Base-by-base conservation (phyloP, 192 early-diverging fungal species). In the Coemansia sp. region DNA sequence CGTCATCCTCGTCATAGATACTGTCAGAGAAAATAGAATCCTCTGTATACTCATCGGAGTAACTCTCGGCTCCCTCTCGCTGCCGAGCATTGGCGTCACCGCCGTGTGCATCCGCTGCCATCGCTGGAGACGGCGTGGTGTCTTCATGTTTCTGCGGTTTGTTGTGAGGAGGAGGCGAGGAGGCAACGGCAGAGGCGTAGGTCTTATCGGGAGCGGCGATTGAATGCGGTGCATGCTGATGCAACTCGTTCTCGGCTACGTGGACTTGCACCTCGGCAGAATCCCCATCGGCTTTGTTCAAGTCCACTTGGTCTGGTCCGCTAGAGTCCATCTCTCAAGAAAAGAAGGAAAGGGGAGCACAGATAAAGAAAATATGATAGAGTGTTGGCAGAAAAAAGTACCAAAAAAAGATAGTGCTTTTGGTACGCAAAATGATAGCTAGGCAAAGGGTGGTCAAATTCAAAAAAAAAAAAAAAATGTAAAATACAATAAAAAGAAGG, bases 1-100 rank as follows among this genome's bases (percentile, higher is more conserved):
- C 48, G 10, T 24, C 48, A 26, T 50, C 23, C 9, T 10, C 23
- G 34, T 64, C 69, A 18, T 76, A 65, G 60, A 70, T 76, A 53
- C 65, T 76, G 58, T 81, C 78, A 16, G 78, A 76, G 46, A 76
- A 73, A 23, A 81, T 31, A 10, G 78, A 76, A 16, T 71, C 77
- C 60, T 74, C 77, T 4, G 73, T 64, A 18, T 75, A 75, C n/a
- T 62, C 73, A 40, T 81, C 78, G 5, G 70, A 69, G 31, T 70
- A 71, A 3, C 56, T 26, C 13, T 56, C 53, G 23, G 21, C 23
- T 24, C n/a, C 23, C 3, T 23, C 48, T 11, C 23, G 48, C 48
- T 50, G 48, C 48, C 13, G 48, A 50, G 21, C 3, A 9, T 26
- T 26, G 23, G 23, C 21, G 21, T 50, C 48, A 26, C 9, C 23